These are phyloP conservation scores for Tricholoma saponaceum DNA, from an alignment of 768 basidiomycete genomes.

Conservation along the genomic window DNA sequence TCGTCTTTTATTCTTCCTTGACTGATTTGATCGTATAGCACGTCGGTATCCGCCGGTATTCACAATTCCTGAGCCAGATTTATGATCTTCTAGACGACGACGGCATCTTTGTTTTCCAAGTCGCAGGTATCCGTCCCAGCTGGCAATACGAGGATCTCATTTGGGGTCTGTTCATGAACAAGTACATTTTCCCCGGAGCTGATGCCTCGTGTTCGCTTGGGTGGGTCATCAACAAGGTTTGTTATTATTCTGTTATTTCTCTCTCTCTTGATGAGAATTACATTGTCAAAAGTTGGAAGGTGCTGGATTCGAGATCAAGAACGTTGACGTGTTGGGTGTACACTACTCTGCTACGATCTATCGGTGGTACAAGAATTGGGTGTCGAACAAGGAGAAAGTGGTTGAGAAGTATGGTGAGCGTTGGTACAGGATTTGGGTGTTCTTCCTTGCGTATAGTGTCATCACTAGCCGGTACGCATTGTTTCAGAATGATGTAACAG, in stretches of 20 bases:
- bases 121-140: constrained; percentile 91
- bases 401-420: constrained; percentile 85
- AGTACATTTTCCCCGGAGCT: constrained; percentile 98
- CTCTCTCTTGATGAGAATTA: not conserved
- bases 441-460: constrained; percentile 92
- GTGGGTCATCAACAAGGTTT: constrained; percentile 77
- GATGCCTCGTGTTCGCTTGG: constrained; percentile 94
- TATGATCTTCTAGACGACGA: constrained; percentile 94
- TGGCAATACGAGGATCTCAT: constrained; percentile 99
- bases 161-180: constrained; percentile 98
- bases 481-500: not conserved
- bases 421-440: constrained; percentile 95
- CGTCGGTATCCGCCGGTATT: constrained; percentile 92
- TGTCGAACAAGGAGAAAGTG: constrained; percentile 88
- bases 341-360: constrained; percentile 92
- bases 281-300: constrained; percentile 60
- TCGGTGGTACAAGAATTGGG: constrained; percentile 98
- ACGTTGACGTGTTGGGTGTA: constrained; percentile 93
- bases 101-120: constrained; percentile 92
- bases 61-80: constrained; percentile 83
- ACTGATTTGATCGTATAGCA: constrained; percentile 45
- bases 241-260: not conserved
- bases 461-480: constrained; percentile 68
- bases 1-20: not conserved
- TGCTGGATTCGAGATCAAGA: constrained; percentile 96